A percentile compares a stretch with the other conserved stretches of the same genome.
Conservation (phyloP, 306 rosid genomes). For the cucumber (Cucumis sativus) region Cucumber_9930_V3 NC_026661.2:1459501-1460000, state of each 20-base stretch:
- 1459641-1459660: background rate
- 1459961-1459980: too few species aligned
- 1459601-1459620: background rate
- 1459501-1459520: background rate
- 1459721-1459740: conserved; percentile 95
- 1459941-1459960: too few species aligned
- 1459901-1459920: background rate
- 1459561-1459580: background rate
- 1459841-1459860: background rate
- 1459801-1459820: background rate
- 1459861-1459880: background rate
- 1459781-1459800: background rate
- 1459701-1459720: conserved; percentile 49
- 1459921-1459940: background rate
- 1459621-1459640: background rate
- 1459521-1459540: background rate
- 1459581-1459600: background rate
- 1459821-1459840: background rate
- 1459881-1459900: background rate
- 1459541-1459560: background rate
- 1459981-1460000: too few species aligned
- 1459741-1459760: conserved; percentile 23
- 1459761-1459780: background rate
- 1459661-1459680: background rate
- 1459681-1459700: background rate